Percentiles rank a stretch among this genome's conserved stretches.
These are phyloP conservation scores for Umbelopsis sp. DNA, from an alignment of 192 early-diverging fungal species.

Conservation along the genomic window DNA sequence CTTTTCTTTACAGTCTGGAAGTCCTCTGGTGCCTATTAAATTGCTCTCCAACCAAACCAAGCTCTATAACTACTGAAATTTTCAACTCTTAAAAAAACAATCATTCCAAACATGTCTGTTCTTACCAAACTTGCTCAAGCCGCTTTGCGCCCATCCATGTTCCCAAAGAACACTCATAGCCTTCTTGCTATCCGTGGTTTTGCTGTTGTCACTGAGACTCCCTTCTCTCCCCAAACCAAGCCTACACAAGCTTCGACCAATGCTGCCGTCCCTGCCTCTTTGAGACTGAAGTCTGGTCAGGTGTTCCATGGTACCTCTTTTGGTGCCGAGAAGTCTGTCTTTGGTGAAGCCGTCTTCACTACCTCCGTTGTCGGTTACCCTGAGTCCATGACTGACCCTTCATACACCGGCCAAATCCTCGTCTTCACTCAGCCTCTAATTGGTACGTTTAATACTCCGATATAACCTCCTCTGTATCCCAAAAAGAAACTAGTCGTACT, in stretches of 20 bases:
- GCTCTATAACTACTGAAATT: conserved; percentile 18
- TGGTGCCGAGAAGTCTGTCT: conserved; percentile 67
- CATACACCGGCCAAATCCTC: conserved; percentile 94
- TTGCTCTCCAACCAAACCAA: conserved; percentile 18
- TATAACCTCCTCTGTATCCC: not conserved
- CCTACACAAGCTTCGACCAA: conserved; percentile 33
- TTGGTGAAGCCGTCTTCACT: conserved; percentile 96
- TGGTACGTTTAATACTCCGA: conserved; percentile 46
- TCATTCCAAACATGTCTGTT: conserved; percentile 1
- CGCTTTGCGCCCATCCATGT: conserved; percentile 4
- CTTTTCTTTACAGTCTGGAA: conserved; percentile 28
- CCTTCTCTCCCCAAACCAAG: conserved; percentile 41
- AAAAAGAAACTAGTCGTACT: not conserved
- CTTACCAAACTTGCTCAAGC: not conserved
- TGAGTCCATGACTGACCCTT: conserved; percentile 97
- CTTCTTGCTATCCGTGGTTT: conserved; percentile 30
- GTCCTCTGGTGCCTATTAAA: conserved; percentile 21
- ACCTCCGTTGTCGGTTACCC: conserved; percentile 95
- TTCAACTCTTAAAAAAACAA: conserved; percentile 16
- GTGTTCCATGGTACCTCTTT: conserved; percentile 86
- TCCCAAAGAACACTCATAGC: conserved; percentile 12
- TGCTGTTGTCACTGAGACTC: conserved; percentile 58
- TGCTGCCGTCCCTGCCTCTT: conserved; percentile 51
- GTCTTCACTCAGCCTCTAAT: conserved; percentile 96
- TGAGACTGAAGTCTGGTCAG: conserved; percentile 83